Conservation (phyloP, 805 yeast species). For the Candida khao-thaluensis region DNA sequence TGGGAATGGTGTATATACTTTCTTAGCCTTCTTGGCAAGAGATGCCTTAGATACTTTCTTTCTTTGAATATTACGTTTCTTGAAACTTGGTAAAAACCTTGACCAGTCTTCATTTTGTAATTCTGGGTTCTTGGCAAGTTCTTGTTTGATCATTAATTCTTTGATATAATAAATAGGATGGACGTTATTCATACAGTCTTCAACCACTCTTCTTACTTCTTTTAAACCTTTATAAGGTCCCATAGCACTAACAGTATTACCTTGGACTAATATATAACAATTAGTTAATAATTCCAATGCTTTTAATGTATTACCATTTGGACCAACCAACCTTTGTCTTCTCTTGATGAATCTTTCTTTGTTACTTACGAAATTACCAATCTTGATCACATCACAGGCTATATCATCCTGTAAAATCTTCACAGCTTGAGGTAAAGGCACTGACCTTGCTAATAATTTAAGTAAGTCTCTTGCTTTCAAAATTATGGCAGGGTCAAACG, state of each 20-base stretch:
- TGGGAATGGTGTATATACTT: constrained; percentile 97
- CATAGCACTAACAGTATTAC: constrained; percentile 95
- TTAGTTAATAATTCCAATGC: constrained; percentile 94
- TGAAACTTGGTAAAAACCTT: constrained; percentile 92
- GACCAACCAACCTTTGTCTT: constrained; percentile 95
- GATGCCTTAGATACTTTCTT: constrained; percentile 56
- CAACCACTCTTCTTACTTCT: constrained; percentile 89
- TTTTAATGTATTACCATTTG: constrained; percentile 93
- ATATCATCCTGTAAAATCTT: constrained; percentile 87
- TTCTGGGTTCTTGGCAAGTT: constrained; percentile 91
- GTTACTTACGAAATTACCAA: constrained; percentile 83
- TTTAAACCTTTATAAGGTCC: constrained; percentile 94
- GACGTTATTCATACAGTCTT: constrained; percentile 94
- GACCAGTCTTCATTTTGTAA: constrained; percentile 96
- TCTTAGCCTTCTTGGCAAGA: constrained; percentile 61
- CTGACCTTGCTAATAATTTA: constrained; percentile 90
- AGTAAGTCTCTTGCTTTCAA: constrained; percentile 93
- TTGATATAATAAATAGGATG: constrained; percentile 98
- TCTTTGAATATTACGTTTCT: constrained; percentile 93
- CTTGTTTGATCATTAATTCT: constrained; percentile 96
- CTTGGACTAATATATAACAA: constrained; percentile 95
- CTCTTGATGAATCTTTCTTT: constrained; percentile 94
- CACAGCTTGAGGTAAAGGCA: constrained; percentile 94
- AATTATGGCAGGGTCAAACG: constrained; percentile 91
- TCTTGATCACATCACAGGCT: constrained; percentile 95